phyloP scores from a whole-genome alignment of 2,329 filamentous ascomycete genomes.

The Chaetomium sp. region DNA sequence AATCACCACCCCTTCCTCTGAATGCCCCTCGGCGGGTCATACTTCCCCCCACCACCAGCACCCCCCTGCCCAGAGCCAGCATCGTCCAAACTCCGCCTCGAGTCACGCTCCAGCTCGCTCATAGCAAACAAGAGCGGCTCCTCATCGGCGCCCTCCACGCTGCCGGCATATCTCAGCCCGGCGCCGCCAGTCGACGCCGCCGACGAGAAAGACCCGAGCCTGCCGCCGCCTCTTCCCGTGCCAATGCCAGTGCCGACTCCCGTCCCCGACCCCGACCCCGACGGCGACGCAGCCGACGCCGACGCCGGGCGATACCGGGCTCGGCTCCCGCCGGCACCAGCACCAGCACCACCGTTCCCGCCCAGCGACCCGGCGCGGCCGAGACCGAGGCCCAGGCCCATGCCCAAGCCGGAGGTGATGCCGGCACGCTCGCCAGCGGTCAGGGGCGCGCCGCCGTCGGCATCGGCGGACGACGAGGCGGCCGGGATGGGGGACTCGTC shows the following conservation, averaged over 20 bases:
- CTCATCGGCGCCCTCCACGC: constrained; percentile 60
- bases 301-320: not conserved
- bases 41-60: constrained; percentile 17
- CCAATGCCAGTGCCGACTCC: not conserved
- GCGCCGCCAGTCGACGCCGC: not conserved
- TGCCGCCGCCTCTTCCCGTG: too few species aligned
- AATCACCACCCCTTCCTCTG: constrained; percentile 34
- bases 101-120: constrained; percentile 67
- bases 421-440: not conserved
- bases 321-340: not conserved
- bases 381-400: not conserved
- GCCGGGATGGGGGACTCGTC: not conserved
- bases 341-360: not conserved
- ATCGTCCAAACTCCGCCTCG: constrained; percentile 62
- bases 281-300: not conserved
- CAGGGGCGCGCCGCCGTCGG: not conserved
- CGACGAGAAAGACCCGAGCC: constrained; percentile 22
- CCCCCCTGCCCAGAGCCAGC: not conserved
- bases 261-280: not conserved
- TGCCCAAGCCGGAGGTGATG: not conserved
- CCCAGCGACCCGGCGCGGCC: not conserved
- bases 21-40: constrained; percentile 34
- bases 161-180: constrained; percentile 30
- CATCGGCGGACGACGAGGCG: not conserved
- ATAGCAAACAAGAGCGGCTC: constrained; percentile 73